Evolutionary conservation across 768 basidiomycete genomes (phyloP).

Genomic region (Naganishia kalamii): DNA sequence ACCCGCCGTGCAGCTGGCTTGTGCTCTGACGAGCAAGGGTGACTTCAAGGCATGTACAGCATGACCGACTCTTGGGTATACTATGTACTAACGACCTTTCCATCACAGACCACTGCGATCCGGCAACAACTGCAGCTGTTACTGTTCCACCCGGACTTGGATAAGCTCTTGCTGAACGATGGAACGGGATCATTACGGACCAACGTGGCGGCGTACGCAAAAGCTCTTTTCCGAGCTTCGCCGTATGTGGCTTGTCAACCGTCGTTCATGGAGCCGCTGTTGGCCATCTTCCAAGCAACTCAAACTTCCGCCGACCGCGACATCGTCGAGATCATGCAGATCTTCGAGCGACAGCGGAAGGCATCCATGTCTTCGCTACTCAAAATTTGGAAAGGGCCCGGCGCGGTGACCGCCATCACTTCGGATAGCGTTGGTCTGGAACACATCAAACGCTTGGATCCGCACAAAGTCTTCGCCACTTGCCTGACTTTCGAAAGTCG

Average conservation of each 20-base stretch:
- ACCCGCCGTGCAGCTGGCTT: constrained; percentile 50
- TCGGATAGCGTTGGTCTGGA: constrained; percentile 49
- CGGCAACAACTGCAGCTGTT: constrained; percentile 63
- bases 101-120: constrained; percentile 21
- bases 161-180: constrained; percentile 11
- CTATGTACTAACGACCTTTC: not conserved
- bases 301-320: constrained; percentile 60
- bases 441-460: constrained; percentile 64
- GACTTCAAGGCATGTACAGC: constrained; percentile 58
- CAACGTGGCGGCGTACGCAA: constrained; percentile 24
- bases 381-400: constrained; percentile 57
- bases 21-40: constrained; percentile 48
- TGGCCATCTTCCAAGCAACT: constrained; percentile 68
- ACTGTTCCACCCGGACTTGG: constrained; percentile 42
- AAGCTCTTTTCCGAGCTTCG: constrained; percentile 65
- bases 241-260: constrained; percentile 79
- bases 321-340: constrained; percentile 51
- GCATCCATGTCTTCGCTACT: constrained; percentile 52
- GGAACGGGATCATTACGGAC: not conserved
- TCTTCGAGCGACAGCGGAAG: constrained; percentile 7
- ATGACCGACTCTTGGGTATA: not conserved
- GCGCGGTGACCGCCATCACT: constrained; percentile 33
- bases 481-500: constrained; percentile 65
- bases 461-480: constrained; percentile 62
- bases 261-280: constrained; percentile 70